Conservation (phyloP, 306 rosid genomes). For the Calophaca sinica region DNA sequence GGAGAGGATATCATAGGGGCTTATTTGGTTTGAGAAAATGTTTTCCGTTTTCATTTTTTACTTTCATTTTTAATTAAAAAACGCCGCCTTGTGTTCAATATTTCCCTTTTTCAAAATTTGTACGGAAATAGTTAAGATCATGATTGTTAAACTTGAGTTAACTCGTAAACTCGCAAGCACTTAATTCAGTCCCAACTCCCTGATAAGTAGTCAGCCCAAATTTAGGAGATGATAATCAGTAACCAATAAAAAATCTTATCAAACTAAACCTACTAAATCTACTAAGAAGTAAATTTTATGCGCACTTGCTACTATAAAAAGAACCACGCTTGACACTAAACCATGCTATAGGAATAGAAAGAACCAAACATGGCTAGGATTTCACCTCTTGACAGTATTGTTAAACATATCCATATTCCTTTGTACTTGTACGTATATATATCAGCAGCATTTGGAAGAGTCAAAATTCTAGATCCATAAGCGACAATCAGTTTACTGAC, state of each 20-base stretch:
- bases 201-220: background rate
- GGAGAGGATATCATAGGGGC: too few species aligned
- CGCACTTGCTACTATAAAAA: constrained; percentile 25
- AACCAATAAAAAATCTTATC: background rate
- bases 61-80: too few species aligned
- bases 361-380: constrained; percentile 37
- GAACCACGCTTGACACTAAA: background rate
- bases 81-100: too few species aligned
- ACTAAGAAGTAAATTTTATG: background rate
- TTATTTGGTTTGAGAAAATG: too few species aligned
- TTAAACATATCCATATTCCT: constrained; percentile 95
- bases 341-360: constrained; percentile 29
- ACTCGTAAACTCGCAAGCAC: background rate
- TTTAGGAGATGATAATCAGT: background rate
- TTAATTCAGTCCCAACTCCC: background rate
- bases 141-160: too few species aligned
- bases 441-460: constrained; percentile 92
- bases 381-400: constrained; percentile 85
- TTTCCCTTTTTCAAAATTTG: too few species aligned
- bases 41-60: too few species aligned
- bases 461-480: constrained; percentile 89
- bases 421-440: constrained; percentile 89
- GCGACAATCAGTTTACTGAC: constrained; percentile 95
- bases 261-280: constrained; percentile 10
- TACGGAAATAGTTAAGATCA: too few species aligned